These are phyloP conservation scores for Papilionanthe hybrid DNA, from an alignment of 116 monocot species.

Conservation along the genomic window DNA sequence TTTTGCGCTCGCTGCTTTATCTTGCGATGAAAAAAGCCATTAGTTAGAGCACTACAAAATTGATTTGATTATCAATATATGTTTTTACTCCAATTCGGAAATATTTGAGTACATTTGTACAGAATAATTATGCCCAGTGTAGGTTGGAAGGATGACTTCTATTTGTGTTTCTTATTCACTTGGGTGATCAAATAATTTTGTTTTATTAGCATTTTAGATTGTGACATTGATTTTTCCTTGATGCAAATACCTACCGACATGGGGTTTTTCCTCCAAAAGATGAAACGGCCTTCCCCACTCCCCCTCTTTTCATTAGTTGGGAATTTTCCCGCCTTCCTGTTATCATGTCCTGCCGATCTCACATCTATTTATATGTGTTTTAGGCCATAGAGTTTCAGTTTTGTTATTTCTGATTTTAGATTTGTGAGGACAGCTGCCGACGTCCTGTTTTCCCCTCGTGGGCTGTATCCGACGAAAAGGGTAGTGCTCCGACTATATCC, in stretches of 20 bases:
- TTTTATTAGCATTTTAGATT: background rate
- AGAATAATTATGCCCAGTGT: background rate
- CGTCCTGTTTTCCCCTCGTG: too few relatives aligned
- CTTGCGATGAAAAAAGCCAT: background rate
- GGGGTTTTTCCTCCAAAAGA: too few relatives aligned
- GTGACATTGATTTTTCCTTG: background rate
- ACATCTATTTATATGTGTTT: too few relatives aligned
- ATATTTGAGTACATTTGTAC: background rate
- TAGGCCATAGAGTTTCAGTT: too few relatives aligned
- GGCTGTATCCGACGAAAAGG: too few relatives aligned
- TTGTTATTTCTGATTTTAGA: too few relatives aligned
- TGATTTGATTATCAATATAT: background rate
- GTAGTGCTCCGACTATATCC: too few relatives aligned
- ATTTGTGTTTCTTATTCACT: background rate
- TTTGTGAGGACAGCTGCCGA: too few relatives aligned
- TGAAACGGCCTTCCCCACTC: too few relatives aligned
- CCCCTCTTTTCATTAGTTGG: too few relatives aligned
- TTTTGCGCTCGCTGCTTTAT: background rate
- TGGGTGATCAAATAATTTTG: background rate
- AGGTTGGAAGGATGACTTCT: background rate
- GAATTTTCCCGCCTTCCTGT: too few relatives aligned
- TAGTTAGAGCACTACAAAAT: background rate
- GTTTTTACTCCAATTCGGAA: background rate
- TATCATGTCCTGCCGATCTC: too few relatives aligned
- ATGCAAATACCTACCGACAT: background rate